These are phyloP conservation scores for Stylosanthes scabra DNA, from an alignment of 331 rosid genomes.

Conservation along the genomic window DNA sequence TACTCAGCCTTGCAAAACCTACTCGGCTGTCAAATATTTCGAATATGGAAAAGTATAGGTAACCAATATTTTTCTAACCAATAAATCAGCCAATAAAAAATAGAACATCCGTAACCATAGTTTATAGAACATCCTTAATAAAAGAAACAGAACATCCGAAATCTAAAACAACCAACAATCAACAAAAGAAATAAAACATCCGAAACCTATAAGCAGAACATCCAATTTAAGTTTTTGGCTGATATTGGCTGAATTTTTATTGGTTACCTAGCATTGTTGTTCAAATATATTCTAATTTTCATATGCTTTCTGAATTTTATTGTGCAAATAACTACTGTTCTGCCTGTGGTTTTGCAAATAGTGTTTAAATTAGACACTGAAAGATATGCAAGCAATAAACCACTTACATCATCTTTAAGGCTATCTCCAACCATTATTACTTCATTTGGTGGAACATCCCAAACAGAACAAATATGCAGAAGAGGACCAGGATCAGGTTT, in stretches of 20 bases:
- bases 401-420: constrained; percentile 90
- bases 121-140: too few species aligned
- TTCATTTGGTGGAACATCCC: constrained; percentile 88
- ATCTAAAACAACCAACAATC: too few species aligned
- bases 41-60: too few species aligned
- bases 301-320: constrained; percentile 9
- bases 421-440: constrained; percentile 95
- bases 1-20: constrained; percentile 11
- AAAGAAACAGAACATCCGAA: too few species aligned
- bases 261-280: too few species aligned
- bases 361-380: not conserved
- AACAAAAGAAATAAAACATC: too few species aligned
- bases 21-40: constrained; percentile 3
- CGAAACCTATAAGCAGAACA: too few species aligned
- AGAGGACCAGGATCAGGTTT: constrained; percentile 92
- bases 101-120: too few species aligned
- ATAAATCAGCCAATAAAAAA: too few species aligned
- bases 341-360: not conserved
- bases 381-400: constrained; percentile 12
- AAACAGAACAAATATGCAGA: constrained; percentile 83
- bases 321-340: constrained; percentile 6
- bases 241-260: too few species aligned
- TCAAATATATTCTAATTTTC: constrained; percentile 22
- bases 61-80: too few species aligned
- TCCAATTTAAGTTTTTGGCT: too few species aligned